Evolutionary conservation across 1,139 yeast genomes (phyloP).

Genomic region (Suzukiozyma palmioleophila): DNA sequence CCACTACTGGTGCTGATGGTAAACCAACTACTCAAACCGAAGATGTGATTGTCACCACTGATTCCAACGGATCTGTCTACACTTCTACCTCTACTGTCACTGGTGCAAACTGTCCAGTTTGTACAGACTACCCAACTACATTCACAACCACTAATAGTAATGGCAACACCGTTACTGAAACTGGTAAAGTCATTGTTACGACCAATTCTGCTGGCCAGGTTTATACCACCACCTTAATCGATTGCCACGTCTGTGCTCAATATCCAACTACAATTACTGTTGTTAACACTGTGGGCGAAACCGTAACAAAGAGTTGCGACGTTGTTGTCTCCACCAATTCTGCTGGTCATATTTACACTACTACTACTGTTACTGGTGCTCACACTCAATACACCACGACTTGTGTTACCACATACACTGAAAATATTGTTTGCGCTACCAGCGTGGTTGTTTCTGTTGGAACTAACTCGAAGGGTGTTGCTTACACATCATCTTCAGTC

Average conservation of each 20-base stretch:
- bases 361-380: neutral
- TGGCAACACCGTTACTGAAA: constrained; percentile 10
- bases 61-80: neutral
- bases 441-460: neutral
- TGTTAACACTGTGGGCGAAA: neutral
- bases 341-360: neutral
- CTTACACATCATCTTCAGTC: neutral
- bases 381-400: constrained; percentile 4
- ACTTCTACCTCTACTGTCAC: constrained; percentile 4
- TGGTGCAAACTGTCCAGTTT: constrained; percentile 8
- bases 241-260: constrained; percentile 6
- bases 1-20: constrained; percentile 16
- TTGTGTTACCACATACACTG: neutral
- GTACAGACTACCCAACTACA: constrained; percentile 7
- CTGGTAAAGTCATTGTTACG: constrained; percentile 2
- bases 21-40: constrained; percentile 11
- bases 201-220: constrained; percentile 2
- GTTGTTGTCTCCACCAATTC: constrained; percentile 1
- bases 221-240: constrained; percentile 4
- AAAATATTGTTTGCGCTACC: neutral
- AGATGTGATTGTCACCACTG: constrained; percentile 10
- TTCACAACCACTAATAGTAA: constrained; percentile 6
- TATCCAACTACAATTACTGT: constrained; percentile 8
- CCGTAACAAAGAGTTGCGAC: neutral
- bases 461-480: neutral